Evolutionary conservation across 106 monocot genomes (phyloP), one percentile per base, ranked within the genome.

Genomic region (Acorus calamus): DNA sequence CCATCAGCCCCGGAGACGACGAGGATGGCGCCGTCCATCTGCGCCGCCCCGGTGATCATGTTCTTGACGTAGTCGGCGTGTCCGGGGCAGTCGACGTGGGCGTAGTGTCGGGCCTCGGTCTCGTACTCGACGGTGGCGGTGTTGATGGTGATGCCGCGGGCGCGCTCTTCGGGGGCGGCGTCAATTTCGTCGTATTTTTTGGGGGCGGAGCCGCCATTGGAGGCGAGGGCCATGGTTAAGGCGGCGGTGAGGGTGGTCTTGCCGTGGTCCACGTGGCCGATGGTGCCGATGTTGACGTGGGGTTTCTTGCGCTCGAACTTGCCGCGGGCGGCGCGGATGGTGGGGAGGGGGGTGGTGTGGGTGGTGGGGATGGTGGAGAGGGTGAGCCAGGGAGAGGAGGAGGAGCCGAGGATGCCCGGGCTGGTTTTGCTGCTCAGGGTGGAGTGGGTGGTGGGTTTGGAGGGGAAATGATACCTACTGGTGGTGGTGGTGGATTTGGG

Each of bases 21-120:
- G 13, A 64, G 64, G 50, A 64, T 64, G 4, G 14, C 64, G 3
- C 64, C 64, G 8, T 64, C 64, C 65, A 66, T 66, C 53, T 66
- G 65, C 7, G 65, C 65, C 12, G 65, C 65, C 42, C 65, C 65
- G 6, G 65, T 28, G 28, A 28, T 28, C 28, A 28, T 28, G 28
- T 28, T 28, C 28, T 28, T 28, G 28, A 28, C 28, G 28, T 28
- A 49, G 55, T 80, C 80, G n/a, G 80, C 80, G 58, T 76, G 80
- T 8, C 80, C 71, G 46, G 76, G 80, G 57, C 80, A 75, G 69
- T 80, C 80, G 46, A 80, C 80, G 53, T 80, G 80, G 5, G 80
- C 80, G 61, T 81, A 81, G 57, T 76, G 76, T n/a, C 81, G 71
- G 9, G 53, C 56, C 56, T 56, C 64, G 4, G 76, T 81, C 71